Base-by-base conservation (phyloP, 2,329 filamentous ascomycete genomes). In the Emergomyces orientalis region DNA sequence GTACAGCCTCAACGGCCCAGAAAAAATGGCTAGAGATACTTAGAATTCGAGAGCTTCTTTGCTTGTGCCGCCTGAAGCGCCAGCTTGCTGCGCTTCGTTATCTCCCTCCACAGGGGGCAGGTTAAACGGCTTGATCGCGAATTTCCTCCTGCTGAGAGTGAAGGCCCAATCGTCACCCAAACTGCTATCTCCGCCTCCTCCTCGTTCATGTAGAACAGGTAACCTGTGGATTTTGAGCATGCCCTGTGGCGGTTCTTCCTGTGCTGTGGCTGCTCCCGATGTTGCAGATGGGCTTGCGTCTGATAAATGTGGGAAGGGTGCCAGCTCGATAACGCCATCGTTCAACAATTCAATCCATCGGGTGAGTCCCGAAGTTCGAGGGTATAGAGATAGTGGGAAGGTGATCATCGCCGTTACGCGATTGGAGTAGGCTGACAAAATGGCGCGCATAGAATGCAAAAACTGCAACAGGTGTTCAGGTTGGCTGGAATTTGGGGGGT, bases 161-260 rank as follows among this genome's bases (percentile, higher is more conserved):
- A 99, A 99, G 4, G 91, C 91, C 75, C 96, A 83, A 75, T 97
- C 91, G 71, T 96, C 90, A 30, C 89, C 86, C 61, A 88, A 82
- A 65, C 86, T 86, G 63, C 84, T 84, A 47, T 84, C 82, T 11
- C 86, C 87, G 17, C 90, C 91, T 1, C 91, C 91, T 1, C 94
- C 93, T 67, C 89, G 90, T 72, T 97, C 93, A 64, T 95, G 90
- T 67, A 90, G 87, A 0, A 96, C 81, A 0, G 94, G 93, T 43
- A 97, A 76, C 61, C 87, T 87, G 73, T 96, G 90, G 0, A 95
- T 84, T 65, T 87, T 89, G 22, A 97, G 77, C 75, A 97, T 84
- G 0, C 94, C 94, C 72, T 97, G 93, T 1, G 89, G 87, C 63
- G 88, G 86, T 63, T 96, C 91, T 64, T 90, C 88, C 3, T 83